Conservation (phyloP, 1,284 basidiomycete species). For the Ceraceosorus bombacis region DNA sequence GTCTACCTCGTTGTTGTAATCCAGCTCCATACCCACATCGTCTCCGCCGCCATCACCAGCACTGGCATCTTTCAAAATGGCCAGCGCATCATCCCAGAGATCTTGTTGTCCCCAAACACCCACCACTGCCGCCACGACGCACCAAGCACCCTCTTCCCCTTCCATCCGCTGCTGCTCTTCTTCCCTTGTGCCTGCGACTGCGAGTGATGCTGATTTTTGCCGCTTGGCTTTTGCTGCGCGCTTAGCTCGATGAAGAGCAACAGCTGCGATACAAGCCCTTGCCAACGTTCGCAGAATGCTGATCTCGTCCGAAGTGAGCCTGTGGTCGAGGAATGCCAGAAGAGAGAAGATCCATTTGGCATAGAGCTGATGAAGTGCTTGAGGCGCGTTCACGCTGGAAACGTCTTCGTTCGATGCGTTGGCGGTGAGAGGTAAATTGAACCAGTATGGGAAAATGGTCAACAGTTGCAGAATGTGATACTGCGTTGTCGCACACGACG, state of each 20-base stretch:
- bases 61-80: background rate
- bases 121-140: constrained; percentile 65
- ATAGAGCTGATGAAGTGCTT: constrained; percentile 60
- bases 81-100: constrained; percentile 65
- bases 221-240: constrained; percentile 17
- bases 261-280: constrained; percentile 61
- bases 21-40: no score
- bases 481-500: no score
- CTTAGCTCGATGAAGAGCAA: constrained; percentile 41
- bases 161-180: constrained; percentile 39
- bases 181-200: constrained; percentile 35
- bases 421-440: constrained; percentile 13
- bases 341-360: constrained; percentile 76
- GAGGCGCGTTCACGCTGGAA: constrained; percentile 10
- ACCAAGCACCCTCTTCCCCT: constrained; percentile 68
- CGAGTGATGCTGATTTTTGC: constrained; percentile 9
- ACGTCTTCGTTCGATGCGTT: constrained; percentile 9
- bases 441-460: constrained; percentile 24
- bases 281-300: constrained; percentile 68
- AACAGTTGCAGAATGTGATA: constrained; percentile 23
- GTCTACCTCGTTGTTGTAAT: no score
- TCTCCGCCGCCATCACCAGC: no score
- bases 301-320: constrained; percentile 69
- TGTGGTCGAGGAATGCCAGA: constrained; percentile 64
- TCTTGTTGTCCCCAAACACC: constrained; percentile 79